A percentile compares a stretch with the other conserved stretches of the same genome.
Evolutionary conservation across 2,329 filamentous ascomycete species (phyloP).

Genomic region (Beauveria medogensis): DNA sequence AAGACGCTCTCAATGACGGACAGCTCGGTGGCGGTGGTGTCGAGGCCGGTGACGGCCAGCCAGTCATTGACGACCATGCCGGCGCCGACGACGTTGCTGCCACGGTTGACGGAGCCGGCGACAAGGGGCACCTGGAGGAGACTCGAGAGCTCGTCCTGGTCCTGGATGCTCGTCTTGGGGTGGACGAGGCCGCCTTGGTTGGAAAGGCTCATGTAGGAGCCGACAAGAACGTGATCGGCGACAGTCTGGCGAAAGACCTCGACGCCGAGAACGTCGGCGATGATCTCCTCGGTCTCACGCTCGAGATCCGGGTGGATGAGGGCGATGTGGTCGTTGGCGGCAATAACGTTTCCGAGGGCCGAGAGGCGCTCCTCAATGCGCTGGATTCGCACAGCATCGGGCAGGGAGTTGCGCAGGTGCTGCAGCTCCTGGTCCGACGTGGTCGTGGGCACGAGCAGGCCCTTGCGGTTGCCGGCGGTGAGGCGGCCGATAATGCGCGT

Average conservation of each 20-base stretch:
- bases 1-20: conserved; percentile 96
- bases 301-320: conserved; percentile 94
- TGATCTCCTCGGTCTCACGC: conserved; percentile 97
- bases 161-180: conserved; percentile 92
- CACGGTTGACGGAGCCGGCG: conserved; percentile 87
- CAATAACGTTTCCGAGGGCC: conserved; percentile 94
- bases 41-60: conserved; percentile 87
- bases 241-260: conserved; percentile 92
- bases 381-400: conserved; percentile 87
- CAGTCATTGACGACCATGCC: conserved; percentile 62
- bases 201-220: conserved; percentile 90
- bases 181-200: conserved; percentile 97
- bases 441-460: conserved; percentile 88
- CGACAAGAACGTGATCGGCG: conserved; percentile 92
- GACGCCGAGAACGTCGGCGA: conserved; percentile 85
- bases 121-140: conserved; percentile 93
- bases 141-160: conserved; percentile 93
- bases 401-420: conserved; percentile 90
- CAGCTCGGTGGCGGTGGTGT: conserved; percentile 94
- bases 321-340: conserved; percentile 92
- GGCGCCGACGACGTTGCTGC: conserved; percentile 88
- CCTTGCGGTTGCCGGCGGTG: conserved; percentile 94
- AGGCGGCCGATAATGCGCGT: conserved; percentile 93
- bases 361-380: conserved; percentile 95
- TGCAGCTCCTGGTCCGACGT: conserved; percentile 98